Percentiles rank a stretch among this genome's conserved stretches.
Evolutionary conservation across 1,284 basidiomycete species (phyloP).

Genomic region (Austroboletus novae-zelandiae): DNA sequence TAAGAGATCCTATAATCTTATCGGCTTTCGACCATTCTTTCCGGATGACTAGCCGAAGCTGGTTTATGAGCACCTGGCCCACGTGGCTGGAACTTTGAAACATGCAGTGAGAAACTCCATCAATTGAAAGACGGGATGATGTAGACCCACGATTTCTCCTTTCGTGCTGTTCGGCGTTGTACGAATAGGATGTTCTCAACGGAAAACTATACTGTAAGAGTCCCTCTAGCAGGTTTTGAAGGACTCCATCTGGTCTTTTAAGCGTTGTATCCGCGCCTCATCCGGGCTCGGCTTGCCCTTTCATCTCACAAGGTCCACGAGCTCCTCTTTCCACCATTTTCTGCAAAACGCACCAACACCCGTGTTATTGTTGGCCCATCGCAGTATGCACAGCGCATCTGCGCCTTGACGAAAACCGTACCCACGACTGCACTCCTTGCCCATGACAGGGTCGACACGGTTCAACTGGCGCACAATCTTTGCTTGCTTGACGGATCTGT

Average conservation of each 20-base stretch:
- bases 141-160: slow-evolving; percentile 27
- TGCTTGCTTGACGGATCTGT: slow-evolving; percentile 73
- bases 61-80: slow-evolving; percentile 10
- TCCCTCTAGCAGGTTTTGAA: slow-evolving; percentile 50
- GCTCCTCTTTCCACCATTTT: slow-evolving; percentile 82
- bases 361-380: slow-evolving; percentile 93
- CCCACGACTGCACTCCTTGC: slow-evolving; percentile 84
- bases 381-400: slow-evolving; percentile 88
- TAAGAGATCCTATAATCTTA: too few species aligned
- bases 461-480: slow-evolving; percentile 90
- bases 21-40: too few species aligned
- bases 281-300: slow-evolving; percentile 43
- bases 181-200: slow-evolving; percentile 92
- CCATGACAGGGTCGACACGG: slow-evolving; percentile 84
- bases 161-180: slow-evolving; percentile 57
- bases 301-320: slow-evolving; percentile 66
- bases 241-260: slow-evolving; percentile 59
- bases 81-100: slow-evolving; percentile 11
- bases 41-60: slow-evolving; percentile 6
- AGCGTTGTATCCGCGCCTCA: slow-evolving; percentile 54
- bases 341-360: slow-evolving; percentile 64
- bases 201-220: slow-evolving; percentile 87
- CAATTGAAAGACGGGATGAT: not conserved
- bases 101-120: not conserved
- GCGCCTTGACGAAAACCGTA: slow-evolving; percentile 97